These are phyloP conservation scores for Phytopythium sindhum DNA, from an alignment of 352 stramenopile genomes.

Conservation along the genomic window DNA sequence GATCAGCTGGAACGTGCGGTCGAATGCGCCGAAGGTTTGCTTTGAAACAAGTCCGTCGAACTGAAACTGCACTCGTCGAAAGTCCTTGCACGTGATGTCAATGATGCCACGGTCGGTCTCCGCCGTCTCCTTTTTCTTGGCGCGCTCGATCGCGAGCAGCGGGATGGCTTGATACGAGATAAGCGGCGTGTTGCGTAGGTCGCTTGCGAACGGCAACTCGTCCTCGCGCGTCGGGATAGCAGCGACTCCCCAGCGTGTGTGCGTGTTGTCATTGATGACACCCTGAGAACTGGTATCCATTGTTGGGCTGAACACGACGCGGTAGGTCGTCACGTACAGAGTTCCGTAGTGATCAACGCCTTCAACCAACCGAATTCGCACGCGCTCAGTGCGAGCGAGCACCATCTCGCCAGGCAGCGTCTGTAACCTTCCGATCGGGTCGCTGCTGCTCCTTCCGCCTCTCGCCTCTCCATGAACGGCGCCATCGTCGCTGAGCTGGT, in stretches of 20 bases:
- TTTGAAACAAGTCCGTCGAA: constrained; percentile 73
- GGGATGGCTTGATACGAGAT: constrained; percentile 70
- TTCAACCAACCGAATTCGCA: constrained; percentile 53
- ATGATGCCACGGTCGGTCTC: constrained; percentile 72
- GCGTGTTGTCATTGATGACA: constrained; percentile 9
- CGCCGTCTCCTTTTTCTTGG: constrained; percentile 73
- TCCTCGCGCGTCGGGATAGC: constrained; percentile 27
- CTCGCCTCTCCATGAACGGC: not conserved
- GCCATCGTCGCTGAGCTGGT: constrained; percentile 5
- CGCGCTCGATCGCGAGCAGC: constrained; percentile 62
- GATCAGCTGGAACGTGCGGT: constrained; percentile 58
- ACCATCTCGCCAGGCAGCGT: constrained; percentile 67
- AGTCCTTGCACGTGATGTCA: constrained; percentile 78
- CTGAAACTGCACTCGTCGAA: constrained; percentile 71
- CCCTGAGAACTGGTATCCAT: not conserved
- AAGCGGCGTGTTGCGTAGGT: constrained; percentile 32
- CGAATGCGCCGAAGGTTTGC: constrained; percentile 78
- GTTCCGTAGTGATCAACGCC: constrained; percentile 45
- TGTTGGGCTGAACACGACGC: constrained; percentile 67
- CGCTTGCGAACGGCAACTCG: constrained; percentile 40
- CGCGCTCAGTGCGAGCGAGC: constrained; percentile 56
- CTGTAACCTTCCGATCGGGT: constrained; percentile 29
- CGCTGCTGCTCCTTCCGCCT: constrained; percentile 3
- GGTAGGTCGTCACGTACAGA: constrained; percentile 80
- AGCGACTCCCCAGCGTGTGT: constrained; percentile 1